Percentiles rank a stretch among this genome's conserved stretches.
Conservation (phyloP, 345 rosid species). For the Trapa bicornis region DNA sequence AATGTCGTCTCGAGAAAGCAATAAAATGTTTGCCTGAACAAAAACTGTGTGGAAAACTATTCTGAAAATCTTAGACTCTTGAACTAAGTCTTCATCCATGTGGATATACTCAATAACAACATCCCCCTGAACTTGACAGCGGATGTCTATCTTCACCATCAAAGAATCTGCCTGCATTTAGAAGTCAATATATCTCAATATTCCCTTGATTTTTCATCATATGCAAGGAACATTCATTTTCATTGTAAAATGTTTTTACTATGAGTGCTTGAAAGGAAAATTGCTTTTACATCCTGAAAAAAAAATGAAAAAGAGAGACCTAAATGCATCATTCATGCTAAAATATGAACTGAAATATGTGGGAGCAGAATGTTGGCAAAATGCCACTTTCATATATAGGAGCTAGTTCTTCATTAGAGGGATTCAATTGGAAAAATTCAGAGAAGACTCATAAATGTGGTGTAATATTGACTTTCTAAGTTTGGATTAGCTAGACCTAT, state of each 20-base stretch:
- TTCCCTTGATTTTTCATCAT: conserved; percentile 5
- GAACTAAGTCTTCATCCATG: conserved; percentile 54
- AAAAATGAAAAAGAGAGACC: neutral
- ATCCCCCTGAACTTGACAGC: conserved; percentile 85
- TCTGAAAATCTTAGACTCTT: conserved; percentile 75
- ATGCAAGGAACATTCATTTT: neutral
- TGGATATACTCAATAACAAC: conserved; percentile 90
- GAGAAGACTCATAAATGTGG: neutral
- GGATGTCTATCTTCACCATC: conserved; percentile 68
- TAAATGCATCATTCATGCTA: neutral
- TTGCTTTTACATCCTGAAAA: neutral
- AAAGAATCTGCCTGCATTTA: conserved; percentile 66
- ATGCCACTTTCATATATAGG: neutral
- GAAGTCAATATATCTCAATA: conserved; percentile 6
- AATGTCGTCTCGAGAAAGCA: conserved; percentile 62
- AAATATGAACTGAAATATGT: neutral
- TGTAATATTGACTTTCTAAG: conserved; percentile 7
- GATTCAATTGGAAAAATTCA: neutral
- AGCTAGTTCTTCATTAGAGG: neutral
- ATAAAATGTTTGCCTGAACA: conserved; percentile 64
- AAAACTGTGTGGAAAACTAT: conserved; percentile 89
- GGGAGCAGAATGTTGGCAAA: neutral
- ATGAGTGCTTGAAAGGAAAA: neutral
- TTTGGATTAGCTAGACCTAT: conserved; percentile 5
- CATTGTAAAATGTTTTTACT: neutral